Evolutionary conservation across 2,329 filamentous ascomycete genomes (phyloP).

Genomic region (Teratosphaeria viscida): DNA sequence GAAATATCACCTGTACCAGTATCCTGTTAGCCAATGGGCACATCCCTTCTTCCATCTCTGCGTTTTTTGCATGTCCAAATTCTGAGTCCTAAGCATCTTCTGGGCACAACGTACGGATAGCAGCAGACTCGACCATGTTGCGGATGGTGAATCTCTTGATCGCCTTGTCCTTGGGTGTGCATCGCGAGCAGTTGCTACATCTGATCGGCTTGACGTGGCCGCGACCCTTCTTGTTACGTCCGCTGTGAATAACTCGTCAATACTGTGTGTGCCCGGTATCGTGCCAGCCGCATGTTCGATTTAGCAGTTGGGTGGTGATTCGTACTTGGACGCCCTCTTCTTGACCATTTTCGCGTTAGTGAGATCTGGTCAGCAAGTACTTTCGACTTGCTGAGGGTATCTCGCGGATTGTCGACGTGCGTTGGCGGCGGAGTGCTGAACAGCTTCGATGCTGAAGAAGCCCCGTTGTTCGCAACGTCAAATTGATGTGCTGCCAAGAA

Average conservation of each 20-base stretch:
- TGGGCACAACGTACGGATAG: conserved; percentile 72
- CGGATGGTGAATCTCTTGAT: conserved; percentile 99
- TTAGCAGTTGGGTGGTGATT: conserved; percentile 11
- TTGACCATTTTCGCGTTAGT: conserved; percentile 59
- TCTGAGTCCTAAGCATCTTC: not conserved
- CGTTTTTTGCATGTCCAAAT: not conserved
- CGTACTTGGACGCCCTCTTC: conserved; percentile 66
- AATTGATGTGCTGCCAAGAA: not conserved
- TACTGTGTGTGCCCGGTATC: conserved; percentile 4
- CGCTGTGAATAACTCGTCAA: conserved; percentile 48
- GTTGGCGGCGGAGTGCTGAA: not conserved
- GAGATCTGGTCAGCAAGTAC: conserved; percentile 14
- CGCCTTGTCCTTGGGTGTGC: conserved; percentile 97
- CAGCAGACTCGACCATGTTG: conserved; percentile 99
- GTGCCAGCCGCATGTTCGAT: conserved; percentile 2
- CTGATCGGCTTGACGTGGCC: conserved; percentile 99
- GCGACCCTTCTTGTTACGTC: conserved; percentile 99
- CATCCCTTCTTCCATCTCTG: not conserved
- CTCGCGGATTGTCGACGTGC: not conserved
- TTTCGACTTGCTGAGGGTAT: conserved; percentile 12
- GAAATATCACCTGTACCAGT: conserved; percentile 88
- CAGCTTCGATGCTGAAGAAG: not conserved
- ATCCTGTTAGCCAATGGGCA: conserved; percentile 5
- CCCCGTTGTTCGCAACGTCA: not conserved
- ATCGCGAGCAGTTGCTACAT: conserved; percentile 74